phyloP scores from a whole-genome alignment of 129 eudicot species.

The Arctium lappa region DNA sequence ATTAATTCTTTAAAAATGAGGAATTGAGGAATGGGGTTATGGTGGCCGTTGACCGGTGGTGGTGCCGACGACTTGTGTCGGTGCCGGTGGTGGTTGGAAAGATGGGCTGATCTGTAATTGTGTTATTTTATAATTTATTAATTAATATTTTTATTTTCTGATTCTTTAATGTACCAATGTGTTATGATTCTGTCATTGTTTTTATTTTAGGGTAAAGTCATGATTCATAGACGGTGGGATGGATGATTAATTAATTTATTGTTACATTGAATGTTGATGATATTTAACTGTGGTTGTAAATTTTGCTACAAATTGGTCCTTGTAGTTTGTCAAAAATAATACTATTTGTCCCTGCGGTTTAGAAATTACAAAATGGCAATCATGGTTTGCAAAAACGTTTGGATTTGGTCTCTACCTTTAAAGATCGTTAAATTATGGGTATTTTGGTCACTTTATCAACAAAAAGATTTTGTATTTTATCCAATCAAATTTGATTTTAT shows the following conservation, averaged over 20 bases:
- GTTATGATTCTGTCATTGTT: constrained; percentile 4
- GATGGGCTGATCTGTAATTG: constrained; percentile 20
- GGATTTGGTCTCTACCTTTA: too few relatives aligned
- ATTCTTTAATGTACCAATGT: not conserved
- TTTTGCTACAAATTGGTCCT: too few relatives aligned
- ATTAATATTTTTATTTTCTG: not conserved
- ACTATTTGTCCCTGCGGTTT: too few relatives aligned
- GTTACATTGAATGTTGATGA: not conserved
- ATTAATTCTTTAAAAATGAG: constrained; percentile 13
- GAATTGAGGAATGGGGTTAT: constrained; percentile 15
- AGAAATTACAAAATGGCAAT: too few relatives aligned
- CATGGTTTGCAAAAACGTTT: too few relatives aligned
- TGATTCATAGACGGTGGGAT: constrained; percentile 16
- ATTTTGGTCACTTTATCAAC: too few relatives aligned
- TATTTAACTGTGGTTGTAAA: not conserved
- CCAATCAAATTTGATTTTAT: too few relatives aligned
- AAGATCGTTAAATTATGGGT: too few relatives aligned
- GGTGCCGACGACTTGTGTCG: constrained; percentile 17
- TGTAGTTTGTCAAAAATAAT: too few relatives aligned
- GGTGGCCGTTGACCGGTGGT: constrained; percentile 20
- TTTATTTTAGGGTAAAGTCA: not conserved
- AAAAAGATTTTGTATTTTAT: too few relatives aligned
- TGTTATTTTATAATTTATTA: constrained; percentile 4
- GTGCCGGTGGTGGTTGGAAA: constrained; percentile 23
- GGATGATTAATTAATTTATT: constrained; percentile 7